These are phyloP conservation scores for Annulohypoxylon nitens DNA, from an alignment of 495 filamentous ascomycete genomes.

Conservation along the genomic window DNA sequence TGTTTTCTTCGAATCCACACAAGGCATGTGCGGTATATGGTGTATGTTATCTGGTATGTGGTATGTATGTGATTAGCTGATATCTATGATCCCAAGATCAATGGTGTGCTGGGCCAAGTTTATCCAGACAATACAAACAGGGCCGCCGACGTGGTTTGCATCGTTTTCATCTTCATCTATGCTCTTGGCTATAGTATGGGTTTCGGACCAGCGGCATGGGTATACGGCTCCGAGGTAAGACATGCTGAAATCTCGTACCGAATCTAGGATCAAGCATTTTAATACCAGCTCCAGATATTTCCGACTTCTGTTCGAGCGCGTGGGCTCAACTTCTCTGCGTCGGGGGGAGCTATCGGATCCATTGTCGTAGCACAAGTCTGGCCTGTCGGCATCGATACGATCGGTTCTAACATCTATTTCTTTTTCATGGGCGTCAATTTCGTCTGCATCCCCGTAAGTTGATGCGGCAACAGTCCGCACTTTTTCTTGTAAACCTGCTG, in stretches of 20 bases:
- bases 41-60: background rate
- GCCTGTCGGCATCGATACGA: conserved; percentile 65
- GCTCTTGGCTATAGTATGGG: conserved; percentile 69
- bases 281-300: conserved; percentile 58
- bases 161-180: conserved; percentile 70
- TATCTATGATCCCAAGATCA: conserved; percentile 56
- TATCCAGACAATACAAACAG: conserved; percentile 66
- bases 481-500: background rate
- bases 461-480: background rate
- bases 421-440: conserved; percentile 70
- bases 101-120: conserved; percentile 62
- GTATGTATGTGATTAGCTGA: conserved; percentile 4
- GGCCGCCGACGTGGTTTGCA: conserved; percentile 63
- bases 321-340: conserved; percentile 65
- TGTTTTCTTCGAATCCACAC: background rate
- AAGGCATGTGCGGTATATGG: background rate
- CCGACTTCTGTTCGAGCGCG: conserved; percentile 65
- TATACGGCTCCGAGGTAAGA: conserved; percentile 68
- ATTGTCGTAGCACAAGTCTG: conserved; percentile 65
- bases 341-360: conserved; percentile 63
- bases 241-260: background rate
- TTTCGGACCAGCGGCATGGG: conserved; percentile 69
- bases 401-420: conserved; percentile 70
- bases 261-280: conserved; percentile 4
- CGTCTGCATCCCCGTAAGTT: conserved; percentile 60